phyloP scores from a whole-genome alignment of 306 rosid species.

The Corylus avellana region DNA sequence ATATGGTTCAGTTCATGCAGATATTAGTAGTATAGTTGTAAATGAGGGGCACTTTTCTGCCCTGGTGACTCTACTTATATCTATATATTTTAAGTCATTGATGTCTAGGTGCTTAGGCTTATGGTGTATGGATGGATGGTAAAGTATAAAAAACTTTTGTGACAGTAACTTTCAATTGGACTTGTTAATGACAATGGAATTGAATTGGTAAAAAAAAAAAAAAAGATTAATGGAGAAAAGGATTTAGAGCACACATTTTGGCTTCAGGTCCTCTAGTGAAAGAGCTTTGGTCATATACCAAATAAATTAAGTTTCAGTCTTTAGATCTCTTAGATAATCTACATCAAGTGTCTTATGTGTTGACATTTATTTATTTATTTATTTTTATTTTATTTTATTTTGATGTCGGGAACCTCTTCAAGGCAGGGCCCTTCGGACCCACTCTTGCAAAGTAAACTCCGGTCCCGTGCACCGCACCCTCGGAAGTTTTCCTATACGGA shows the following conservation, averaged over 20 bases:
- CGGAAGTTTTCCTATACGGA: no score
- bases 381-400: no score
- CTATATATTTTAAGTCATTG: no score
- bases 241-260: not conserved
- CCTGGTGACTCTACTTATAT: no score
- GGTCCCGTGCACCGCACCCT: no score
- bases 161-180: not conserved
- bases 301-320: not conserved
- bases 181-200: no score
- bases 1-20: no score
- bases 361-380: not conserved
- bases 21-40: no score
- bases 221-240: not conserved
- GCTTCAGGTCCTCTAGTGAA: not conserved
- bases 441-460: no score
- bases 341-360: not conserved
- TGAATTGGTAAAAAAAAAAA: not conserved
- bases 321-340: not conserved
- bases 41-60: no score
- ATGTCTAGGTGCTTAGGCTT: not conserved
- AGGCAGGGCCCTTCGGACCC: no score
- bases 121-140: not conserved
- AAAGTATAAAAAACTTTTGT: not conserved
- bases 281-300: not conserved
- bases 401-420: no score